Conservation (phyloP, 2,329 filamentous ascomycete species). For the Laburnicola sp. region DNA sequence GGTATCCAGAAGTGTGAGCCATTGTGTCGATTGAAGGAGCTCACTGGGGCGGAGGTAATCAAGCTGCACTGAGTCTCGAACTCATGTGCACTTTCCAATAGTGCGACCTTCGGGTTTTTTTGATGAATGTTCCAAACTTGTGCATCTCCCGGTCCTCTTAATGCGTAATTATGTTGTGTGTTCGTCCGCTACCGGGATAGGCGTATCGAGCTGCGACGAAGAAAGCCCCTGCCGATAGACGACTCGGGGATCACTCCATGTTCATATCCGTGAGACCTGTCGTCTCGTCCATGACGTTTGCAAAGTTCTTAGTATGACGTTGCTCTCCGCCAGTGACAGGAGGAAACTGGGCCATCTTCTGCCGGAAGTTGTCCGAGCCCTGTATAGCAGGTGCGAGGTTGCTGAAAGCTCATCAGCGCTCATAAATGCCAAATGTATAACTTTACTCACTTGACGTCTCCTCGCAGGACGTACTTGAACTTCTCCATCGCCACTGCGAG, state of each 20-base stretch:
- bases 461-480: constrained; percentile 76
- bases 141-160: too few relatives aligned
- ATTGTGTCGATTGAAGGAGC: too few relatives aligned
- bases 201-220: too few relatives aligned
- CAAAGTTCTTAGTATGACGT: constrained; percentile 41
- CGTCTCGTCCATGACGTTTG: constrained; percentile 43
- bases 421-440: constrained; percentile 2
- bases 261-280: constrained; percentile 39
- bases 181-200: too few relatives aligned
- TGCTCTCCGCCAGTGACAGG: constrained; percentile 41
- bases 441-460: constrained; percentile 62
- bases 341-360: constrained; percentile 39
- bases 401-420: constrained; percentile 31
- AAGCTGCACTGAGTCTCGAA: too few relatives aligned
- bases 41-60: too few relatives aligned
- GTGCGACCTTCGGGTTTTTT: too few relatives aligned
- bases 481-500: constrained; percentile 75
- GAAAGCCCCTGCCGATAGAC: too few relatives aligned
- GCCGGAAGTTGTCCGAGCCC: constrained; percentile 50
- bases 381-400: constrained; percentile 53
- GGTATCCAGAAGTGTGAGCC: too few relatives aligned
- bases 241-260: constrained; percentile 2
- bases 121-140: too few relatives aligned
- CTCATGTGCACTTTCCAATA: too few relatives aligned
- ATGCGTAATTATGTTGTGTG: too few relatives aligned